Evolutionary conservation across 2,329 filamentous ascomycete genomes (phyloP), one percentile per base, ranked within the genome.

Genomic region (Aspergillus glaucus): DNA sequence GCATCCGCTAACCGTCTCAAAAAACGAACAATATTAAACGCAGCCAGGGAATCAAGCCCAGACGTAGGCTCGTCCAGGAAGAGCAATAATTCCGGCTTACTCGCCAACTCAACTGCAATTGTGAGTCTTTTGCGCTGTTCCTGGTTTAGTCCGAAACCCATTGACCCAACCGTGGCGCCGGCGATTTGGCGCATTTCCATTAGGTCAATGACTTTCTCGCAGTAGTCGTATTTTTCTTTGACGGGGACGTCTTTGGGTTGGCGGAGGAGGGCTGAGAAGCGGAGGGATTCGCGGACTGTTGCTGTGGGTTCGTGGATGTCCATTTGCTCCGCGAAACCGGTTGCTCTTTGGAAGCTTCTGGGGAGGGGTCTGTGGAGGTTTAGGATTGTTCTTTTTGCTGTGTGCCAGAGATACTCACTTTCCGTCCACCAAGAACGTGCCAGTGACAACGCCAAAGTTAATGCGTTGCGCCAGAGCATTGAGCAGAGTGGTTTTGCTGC

Each of bases 81-180:
- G 46, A 83, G 74, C 0, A 84, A 79, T 75, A 44, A 70, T 26
- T 79, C 78, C 0, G 80, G 81, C 60, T 82, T 82, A 4, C 80
- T 78, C 2, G 81, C 80, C 2, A 84, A 67, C 58, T 84, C 81
- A 7, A 83, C 79, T 10, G 77, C 81, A 21, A 84, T 82, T 0
- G 80, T 86, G 2, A 86, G 79, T 52, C 82, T 75, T 61, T 87
- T 87, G 9, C 84, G 75, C 60, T 86, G 83, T 61, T 87, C 84
- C 21, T 77, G 74, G 50, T 82, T 82, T 4, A 85, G 69, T 1
- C 84, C 84, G 36, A 77, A 72, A 3, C 82, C 81, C 0, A 76
- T 67, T 0, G 68, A 69, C 19, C 84, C 84, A 5, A 87, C 82
- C 0, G 77, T 79, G 1, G 84, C 84, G 4, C 82, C 81, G 1